A percentile compares a stretch with the other conserved stretches of the same genome.
Conservation (phyloP, 139 green algal genomes). For the Closterium sp. region DNA sequence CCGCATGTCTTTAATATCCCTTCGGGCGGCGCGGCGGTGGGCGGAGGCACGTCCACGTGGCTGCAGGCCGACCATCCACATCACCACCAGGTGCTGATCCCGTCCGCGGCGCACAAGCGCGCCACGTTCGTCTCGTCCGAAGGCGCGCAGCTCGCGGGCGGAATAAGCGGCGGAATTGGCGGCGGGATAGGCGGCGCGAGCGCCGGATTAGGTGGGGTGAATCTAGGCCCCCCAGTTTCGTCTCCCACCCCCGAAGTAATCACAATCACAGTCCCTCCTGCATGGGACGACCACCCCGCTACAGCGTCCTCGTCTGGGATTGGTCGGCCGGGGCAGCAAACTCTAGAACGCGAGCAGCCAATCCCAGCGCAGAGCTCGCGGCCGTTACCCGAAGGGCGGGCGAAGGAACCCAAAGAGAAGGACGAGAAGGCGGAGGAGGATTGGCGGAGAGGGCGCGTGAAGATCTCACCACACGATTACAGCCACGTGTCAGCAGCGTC, state of each 20-base stretch:
- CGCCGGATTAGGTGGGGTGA: not conserved
- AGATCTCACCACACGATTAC: not conserved
- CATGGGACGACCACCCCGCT: not conserved
- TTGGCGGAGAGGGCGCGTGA: not conserved
- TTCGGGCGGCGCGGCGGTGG: not conserved
- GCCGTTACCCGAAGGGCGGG: not conserved
- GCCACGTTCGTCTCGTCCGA: not conserved
- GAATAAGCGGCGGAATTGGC: not conserved
- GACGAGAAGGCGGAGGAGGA: not conserved
- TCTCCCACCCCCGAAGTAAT: not conserved
- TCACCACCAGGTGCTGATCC: not conserved
- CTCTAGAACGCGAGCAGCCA: not conserved
- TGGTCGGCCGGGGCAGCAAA: not conserved
- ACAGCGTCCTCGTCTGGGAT: not conserved
- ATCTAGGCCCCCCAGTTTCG: not conserved
- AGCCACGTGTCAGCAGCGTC: not conserved
- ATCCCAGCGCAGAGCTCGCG: not conserved
- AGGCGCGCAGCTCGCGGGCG: not conserved
- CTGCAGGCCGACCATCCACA: not conserved
- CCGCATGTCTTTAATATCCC: not conserved
- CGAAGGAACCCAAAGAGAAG: not conserved
- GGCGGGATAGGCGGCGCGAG: not conserved
- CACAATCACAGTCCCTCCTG: not conserved
- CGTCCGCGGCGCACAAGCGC: not conserved
- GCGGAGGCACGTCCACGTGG: not conserved